phyloP scores from a whole-genome alignment of 805 yeast species.

The Lachancea lanzarotensis region DNA sequence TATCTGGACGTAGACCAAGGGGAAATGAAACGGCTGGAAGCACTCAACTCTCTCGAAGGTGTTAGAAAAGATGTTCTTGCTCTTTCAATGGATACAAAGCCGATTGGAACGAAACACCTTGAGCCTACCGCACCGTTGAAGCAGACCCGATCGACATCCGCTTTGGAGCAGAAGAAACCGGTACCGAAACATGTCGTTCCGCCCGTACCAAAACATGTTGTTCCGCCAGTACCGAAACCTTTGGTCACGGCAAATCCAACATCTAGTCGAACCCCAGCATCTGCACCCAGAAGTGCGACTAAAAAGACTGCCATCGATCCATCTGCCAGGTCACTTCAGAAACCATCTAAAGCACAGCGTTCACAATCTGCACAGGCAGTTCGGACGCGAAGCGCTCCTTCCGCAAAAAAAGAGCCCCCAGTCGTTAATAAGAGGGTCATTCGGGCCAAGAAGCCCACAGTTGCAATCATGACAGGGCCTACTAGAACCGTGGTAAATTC shows the following conservation, averaged over 20 bases:
- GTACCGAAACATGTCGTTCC: not conserved
- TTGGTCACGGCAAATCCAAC: not conserved
- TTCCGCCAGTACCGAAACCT: not conserved
- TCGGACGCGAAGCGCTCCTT: not conserved
- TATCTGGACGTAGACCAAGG: slow-evolving; percentile 16
- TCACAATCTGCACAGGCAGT: slow-evolving; percentile 2
- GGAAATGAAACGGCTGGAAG: slow-evolving; percentile 14
- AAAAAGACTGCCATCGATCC: not conserved
- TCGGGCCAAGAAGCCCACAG: not conserved
- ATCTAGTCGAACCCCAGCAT: not conserved
- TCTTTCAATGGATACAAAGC: slow-evolving; percentile 2
- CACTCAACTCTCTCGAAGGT: slow-evolving; percentile 14
- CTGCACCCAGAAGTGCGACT: not conserved
- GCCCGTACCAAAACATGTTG: not conserved
- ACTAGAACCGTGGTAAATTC: not conserved
- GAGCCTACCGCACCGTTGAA: slow-evolving; percentile 1
- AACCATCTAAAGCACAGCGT: not conserved
- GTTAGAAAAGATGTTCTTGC: slow-evolving; percentile 10
- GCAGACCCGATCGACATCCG: slow-evolving; percentile 18
- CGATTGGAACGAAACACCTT: not conserved
- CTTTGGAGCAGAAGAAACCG: slow-evolving; percentile 5
- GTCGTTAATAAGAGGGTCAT: slow-evolving; percentile 4
- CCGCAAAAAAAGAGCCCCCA: not conserved
- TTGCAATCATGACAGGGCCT: not conserved
- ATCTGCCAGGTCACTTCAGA: not conserved